Evolutionary conservation across 2,329 filamentous ascomycete species (phyloP).

Genomic region (Monilinia polystroma): DNA sequence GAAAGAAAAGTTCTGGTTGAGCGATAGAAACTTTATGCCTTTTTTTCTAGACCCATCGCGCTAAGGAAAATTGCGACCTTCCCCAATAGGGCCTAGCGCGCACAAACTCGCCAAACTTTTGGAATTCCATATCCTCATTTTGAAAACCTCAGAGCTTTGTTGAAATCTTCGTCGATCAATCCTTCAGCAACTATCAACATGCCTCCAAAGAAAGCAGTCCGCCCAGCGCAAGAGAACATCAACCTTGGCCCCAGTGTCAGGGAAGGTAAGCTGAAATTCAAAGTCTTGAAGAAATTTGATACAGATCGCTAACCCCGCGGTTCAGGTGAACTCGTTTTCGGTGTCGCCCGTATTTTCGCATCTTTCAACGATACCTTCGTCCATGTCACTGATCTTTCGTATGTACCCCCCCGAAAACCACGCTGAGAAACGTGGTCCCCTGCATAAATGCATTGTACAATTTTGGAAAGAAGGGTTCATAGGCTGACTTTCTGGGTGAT

Average conservation of each 20-base stretch:
- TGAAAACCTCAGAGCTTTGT: slow-evolving; percentile 19
- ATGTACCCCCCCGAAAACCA: slow-evolving; percentile 45
- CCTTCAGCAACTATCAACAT: slow-evolving; percentile 69
- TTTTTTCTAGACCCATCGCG: slow-evolving; percentile 18
- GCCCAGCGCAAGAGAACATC: slow-evolving; percentile 94
- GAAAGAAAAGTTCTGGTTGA: slow-evolving; percentile 1
- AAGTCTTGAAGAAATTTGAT: neutral
- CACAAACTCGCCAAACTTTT: slow-evolving; percentile 26
- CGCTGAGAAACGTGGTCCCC: slow-evolving; percentile 26
- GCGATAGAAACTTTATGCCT: slow-evolving; percentile 22
- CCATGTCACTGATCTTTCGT: slow-evolving; percentile 99
- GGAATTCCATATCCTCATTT: slow-evolving; percentile 16
- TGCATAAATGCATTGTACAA: slow-evolving; percentile 20
- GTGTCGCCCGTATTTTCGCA: slow-evolving; percentile 77
- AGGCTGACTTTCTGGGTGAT: slow-evolving; percentile 68
- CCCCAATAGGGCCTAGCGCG: slow-evolving; percentile 36
- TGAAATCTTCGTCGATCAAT: slow-evolving; percentile 24
- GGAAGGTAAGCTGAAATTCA: slow-evolving; percentile 64
- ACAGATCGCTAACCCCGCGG: slow-evolving; percentile 14
- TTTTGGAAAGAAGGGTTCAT: slow-evolving; percentile 41
- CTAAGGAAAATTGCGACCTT: slow-evolving; percentile 15
- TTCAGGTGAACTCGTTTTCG: slow-evolving; percentile 72
- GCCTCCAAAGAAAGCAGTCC: slow-evolving; percentile 88
- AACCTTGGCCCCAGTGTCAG: slow-evolving; percentile 94
- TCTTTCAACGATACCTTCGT: slow-evolving; percentile 74